phyloP scores from a whole-genome alignment of 2,329 filamentous ascomycete genomes.

The Fusarium sp. region DNA sequence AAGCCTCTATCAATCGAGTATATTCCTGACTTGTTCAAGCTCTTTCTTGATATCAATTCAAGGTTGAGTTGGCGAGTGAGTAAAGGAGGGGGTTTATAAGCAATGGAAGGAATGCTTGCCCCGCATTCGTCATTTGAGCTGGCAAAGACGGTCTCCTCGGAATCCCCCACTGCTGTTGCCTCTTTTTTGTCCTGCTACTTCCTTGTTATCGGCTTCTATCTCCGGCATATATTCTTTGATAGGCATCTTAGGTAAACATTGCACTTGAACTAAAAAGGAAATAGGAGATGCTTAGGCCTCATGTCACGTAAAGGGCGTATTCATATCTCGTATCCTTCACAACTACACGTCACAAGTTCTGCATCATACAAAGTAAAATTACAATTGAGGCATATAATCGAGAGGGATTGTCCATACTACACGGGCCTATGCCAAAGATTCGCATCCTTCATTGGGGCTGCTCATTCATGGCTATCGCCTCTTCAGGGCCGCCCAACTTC shows the following conservation, averaged over 20 bases:
- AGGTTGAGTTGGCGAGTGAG: neutral
- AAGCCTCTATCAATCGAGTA: neutral
- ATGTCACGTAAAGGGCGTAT: neutral
- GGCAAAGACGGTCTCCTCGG: constrained; percentile 15
- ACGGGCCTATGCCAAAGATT: constrained; percentile 30
- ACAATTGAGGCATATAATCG: constrained; percentile 43
- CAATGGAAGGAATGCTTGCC: constrained; percentile 7
- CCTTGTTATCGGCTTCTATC: neutral
- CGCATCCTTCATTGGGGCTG: constrained; percentile 5
- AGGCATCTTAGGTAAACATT: neutral
- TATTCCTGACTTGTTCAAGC: neutral
- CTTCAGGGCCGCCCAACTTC: neutral
- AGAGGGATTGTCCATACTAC: constrained; percentile 39
- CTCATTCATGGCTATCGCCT: constrained; percentile 10
- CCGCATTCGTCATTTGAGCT: constrained; percentile 43
- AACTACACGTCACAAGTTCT: neutral
- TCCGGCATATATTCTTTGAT: neutral
- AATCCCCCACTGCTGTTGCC: constrained; percentile 9
- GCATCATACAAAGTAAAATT: constrained; percentile 42
- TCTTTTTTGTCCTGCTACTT: neutral
- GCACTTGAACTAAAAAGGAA: neutral
- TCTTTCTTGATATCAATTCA: constrained; percentile 12
- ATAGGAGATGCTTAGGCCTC: neutral
- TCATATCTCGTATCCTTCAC: neutral
- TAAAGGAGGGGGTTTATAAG: constrained; percentile 25